Percentiles rank a stretch among this genome's conserved stretches.
Conservation (phyloP, 805 yeast genomes). For the Candida broadrunensis region DNA sequence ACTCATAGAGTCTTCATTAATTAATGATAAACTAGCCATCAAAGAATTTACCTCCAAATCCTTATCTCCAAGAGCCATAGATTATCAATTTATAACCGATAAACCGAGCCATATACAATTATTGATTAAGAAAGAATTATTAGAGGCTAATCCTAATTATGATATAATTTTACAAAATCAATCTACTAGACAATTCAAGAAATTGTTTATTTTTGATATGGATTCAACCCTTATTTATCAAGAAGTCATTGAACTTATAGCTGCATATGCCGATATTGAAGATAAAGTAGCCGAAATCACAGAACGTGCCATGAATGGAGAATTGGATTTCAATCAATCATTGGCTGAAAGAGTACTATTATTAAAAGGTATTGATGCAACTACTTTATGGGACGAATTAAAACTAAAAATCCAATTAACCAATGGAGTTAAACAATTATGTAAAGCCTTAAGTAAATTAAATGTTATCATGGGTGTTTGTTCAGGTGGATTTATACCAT, state of each 20-base stretch:
- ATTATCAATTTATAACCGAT: conserved; percentile 12
- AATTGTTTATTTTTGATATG: conserved; percentile 90
- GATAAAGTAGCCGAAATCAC: conserved; percentile 85
- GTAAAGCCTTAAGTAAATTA: conserved; percentile 53
- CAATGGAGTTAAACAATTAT: conserved; percentile 79
- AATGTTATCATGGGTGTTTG: conserved; percentile 81
- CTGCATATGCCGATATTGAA: conserved; percentile 90
- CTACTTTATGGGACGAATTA: conserved; percentile 73
- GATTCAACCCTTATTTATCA: conserved; percentile 95
- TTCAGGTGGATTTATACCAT: conserved; percentile 91
- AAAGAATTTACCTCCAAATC: conserved; percentile 4
- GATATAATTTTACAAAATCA: conserved; percentile 33
- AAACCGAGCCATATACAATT: conserved; percentile 7
- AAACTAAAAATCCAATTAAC: conserved; percentile 69
- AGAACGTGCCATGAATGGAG: conserved; percentile 95
- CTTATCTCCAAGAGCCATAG: conserved; percentile 21
- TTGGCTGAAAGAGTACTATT: conserved; percentile 70
- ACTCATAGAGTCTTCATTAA: conserved; percentile 3
- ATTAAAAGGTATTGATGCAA: conserved; percentile 77
- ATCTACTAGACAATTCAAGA: conserved; percentile 30
- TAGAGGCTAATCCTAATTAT: conserved; percentile 9
- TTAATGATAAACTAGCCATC: conserved; percentile 2
- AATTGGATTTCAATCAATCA: conserved; percentile 84
- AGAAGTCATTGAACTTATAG: conserved; percentile 95
- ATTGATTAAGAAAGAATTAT: conserved; percentile 4